These are phyloP conservation scores for Aspergillus taichungensis DNA, from an alignment of 495 filamentous ascomycete species.

Conservation along the genomic window DNA sequence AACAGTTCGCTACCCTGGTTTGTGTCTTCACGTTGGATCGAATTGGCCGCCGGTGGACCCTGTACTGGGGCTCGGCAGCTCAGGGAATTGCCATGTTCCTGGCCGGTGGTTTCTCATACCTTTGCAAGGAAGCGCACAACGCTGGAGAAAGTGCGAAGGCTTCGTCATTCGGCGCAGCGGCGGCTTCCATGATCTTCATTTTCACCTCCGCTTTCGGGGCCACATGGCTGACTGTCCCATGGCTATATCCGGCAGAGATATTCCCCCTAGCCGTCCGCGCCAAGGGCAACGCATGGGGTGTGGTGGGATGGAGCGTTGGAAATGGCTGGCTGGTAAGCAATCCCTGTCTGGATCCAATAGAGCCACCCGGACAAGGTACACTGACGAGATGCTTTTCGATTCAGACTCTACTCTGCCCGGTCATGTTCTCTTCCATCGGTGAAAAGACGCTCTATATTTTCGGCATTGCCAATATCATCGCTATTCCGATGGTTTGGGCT, in stretches of 20 bases:
- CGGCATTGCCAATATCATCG: slow-evolving; percentile 33
- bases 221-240: slow-evolving; percentile 56
- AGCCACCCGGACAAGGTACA: no score
- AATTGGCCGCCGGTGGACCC: slow-evolving; percentile 49
- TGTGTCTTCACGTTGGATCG: slow-evolving; percentile 50
- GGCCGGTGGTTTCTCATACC: slow-evolving; percentile 29
- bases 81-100: slow-evolving; percentile 43
- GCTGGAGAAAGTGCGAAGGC: no score
- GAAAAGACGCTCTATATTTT: slow-evolving; percentile 32
- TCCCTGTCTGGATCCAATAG: no score
- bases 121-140: slow-evolving; percentile 20
- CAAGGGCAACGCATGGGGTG: slow-evolving; percentile 56
- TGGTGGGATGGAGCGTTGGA: slow-evolving; percentile 34
- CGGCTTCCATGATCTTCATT: slow-evolving; percentile 44
- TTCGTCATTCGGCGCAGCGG: slow-evolving; percentile 35
- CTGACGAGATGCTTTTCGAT: no score
- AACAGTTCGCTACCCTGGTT: slow-evolving; percentile 37
- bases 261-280: slow-evolving; percentile 54
- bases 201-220: slow-evolving; percentile 51
- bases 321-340: no score
- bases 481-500: slow-evolving; percentile 27
- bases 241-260: slow-evolving; percentile 57
- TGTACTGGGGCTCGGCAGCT: slow-evolving; percentile 49
- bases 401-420: slow-evolving; percentile 23
- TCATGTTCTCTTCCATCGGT: slow-evolving; percentile 19